Base-by-base conservation (phyloP, 2,329 filamentous ascomycete species). In the Cladosporium sphaerospermum region DNA sequence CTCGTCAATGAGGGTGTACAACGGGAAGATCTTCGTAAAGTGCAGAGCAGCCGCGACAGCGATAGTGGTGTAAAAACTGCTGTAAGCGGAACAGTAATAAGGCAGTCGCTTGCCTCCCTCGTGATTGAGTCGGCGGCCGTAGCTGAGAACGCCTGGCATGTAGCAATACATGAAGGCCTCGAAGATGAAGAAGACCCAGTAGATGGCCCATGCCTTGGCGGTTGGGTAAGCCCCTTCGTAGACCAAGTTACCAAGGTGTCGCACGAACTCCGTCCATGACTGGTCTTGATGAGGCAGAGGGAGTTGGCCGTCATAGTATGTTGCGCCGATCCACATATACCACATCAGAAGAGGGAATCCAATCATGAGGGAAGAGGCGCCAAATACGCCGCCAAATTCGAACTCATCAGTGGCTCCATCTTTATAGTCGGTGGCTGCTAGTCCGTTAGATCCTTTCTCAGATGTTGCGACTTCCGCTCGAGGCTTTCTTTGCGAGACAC, bases 251-350 rank as follows among this genome's bases (percentile, higher is more conserved):
- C 74, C 78, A 68, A 97, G 72, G 60, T 95, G 84, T 53, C 76
- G 71, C 52, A 80, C 77, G 67, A 96, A 97, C 13, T 91, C 84
- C 9, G 66, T 60, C 67, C 82, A 81, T 60, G 78, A 84, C 61
- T 64, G 63, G 56, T 52, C 56, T 23, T 63, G 60, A 54, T 65
- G 63, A 40, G 75, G 73, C 11, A 51, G 40, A 2, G 93, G 93
- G 45, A 95, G 77, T 58, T 87, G 84, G 61, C 92, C 92, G 67
- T 89, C 77, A 73, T 96, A 97, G 74, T 92, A 95, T 45, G 85
- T 91, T 32, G 92, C 88, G 45, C 93, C 93, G 70, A 95, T 85
- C 90, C 91, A 97, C 91, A 97, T 96, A 75, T 96, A 97, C 80
- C 89, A 96, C 92, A 97, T 97, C 63, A 99, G 80, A 40, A 85